Base-by-base conservation (phyloP, 2,329 filamentous ascomycete species). In the Aspergillus ruber region DNA sequence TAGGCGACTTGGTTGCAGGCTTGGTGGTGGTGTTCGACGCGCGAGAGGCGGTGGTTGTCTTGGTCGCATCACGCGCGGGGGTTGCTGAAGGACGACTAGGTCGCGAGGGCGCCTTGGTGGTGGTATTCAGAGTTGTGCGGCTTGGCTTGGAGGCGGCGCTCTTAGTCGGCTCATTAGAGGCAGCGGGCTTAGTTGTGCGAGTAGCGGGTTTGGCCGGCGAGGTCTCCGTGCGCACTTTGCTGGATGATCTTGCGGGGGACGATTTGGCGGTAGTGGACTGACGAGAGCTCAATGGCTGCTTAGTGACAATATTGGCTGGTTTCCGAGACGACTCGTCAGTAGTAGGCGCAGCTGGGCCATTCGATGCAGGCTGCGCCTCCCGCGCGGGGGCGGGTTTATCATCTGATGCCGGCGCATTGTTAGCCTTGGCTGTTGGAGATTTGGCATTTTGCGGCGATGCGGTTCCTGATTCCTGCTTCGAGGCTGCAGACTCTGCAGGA, bases 1-100 rank as follows among this genome's bases (percentile, higher is more conserved):
- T 68, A 8, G 71, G 69, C 20, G 72, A 73, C 48, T 60, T 72
- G 7, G 69, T 50, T 18, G 60, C 61, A 27, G 61, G 47, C 42
- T 63, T 69, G 39, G 48, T 58, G 39, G 59, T 57, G 6, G 65
- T 60, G 8, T 59, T 56, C 39, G 62, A 53, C 7, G 61, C 61
- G 21, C 54, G 46, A 17, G 61, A 40, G 42, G 56, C 61, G 36
- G 58, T 43, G 27, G 53, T 46, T 2, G 62, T 21, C 50, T 64
- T 69, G 6, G 48, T 58, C 33, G 59, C 56, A 20, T 39, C 36
- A 39, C 36, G 36, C 17, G 17, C 36, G 6, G 65, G 61, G 17
- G 15, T 39, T 10, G 62, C 63, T 17, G 60, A 58, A 42, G 63
- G 52, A 8, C 63, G 63, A 21, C 53, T 45, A n/a, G 61, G 41